A percentile compares a stretch with the other conserved stretches of the same genome.
These are phyloP conservation scores for Naganishia sp. DNA, from an alignment of 1,284 basidiomycete genomes.

Conservation along the genomic window DNA sequence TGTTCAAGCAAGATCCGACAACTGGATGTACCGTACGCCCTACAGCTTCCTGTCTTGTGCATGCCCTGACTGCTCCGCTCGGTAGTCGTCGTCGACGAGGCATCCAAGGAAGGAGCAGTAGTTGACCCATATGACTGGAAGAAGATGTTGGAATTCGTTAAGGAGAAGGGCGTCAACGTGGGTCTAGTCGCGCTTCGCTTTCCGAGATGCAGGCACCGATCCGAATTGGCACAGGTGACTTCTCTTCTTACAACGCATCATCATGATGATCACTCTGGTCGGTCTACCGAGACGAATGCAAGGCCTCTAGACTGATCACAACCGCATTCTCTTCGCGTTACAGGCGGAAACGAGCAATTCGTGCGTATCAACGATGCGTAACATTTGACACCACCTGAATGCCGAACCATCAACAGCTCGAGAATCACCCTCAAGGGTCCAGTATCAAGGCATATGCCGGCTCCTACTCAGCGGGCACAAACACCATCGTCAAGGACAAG, in stretches of 20 bases:
- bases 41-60: neutral
- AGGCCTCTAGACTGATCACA: neutral
- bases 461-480: slow-evolving; percentile 69
- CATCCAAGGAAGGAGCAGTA: slow-evolving; percentile 68
- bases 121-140: slow-evolving; percentile 70
- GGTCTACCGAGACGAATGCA: slow-evolving; percentile 43
- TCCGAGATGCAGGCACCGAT: neutral
- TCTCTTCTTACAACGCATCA: slow-evolving; percentile 84
- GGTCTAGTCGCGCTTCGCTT: slow-evolving; percentile 28
- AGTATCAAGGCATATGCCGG: slow-evolving; percentile 80
- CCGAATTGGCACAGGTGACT: slow-evolving; percentile 56
- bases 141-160: slow-evolving; percentile 70
- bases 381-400: neutral
- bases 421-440: slow-evolving; percentile 58
- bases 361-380: slow-evolving; percentile 35
- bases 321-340: neutral
- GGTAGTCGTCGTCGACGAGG: slow-evolving; percentile 68
- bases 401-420: slow-evolving; percentile 35
- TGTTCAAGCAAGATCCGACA: slow-evolving; percentile 75
- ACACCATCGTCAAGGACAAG: slow-evolving; percentile 73
- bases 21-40: slow-evolving; percentile 71
- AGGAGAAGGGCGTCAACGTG: slow-evolving; percentile 65
- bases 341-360: slow-evolving; percentile 61
- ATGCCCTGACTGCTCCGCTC: neutral
- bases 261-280: slow-evolving; percentile 87